Percentiles rank a stretch among this genome's conserved stretches.
Evolutionary conservation across 345 rosid genomes (phyloP).

Genomic region (Triadica sebifera): DNA sequence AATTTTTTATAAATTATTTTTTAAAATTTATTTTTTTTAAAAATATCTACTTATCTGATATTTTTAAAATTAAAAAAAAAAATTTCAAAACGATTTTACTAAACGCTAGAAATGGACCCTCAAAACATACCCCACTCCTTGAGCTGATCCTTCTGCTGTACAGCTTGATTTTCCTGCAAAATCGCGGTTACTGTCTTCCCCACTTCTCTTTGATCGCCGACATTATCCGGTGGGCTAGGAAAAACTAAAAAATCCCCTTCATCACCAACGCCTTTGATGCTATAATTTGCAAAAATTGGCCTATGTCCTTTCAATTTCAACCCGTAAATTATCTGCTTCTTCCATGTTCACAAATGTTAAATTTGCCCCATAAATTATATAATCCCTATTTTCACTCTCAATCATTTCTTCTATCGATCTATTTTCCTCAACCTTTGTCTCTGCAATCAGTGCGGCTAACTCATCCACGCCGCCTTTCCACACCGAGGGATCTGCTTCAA

Average conservation of each 20-base stretch:
- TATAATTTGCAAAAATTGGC: slow-evolving; percentile 46
- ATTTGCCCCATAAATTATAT: slow-evolving; percentile 51
- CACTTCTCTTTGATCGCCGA: too few relatives aligned
- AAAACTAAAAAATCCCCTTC: slow-evolving; percentile 56
- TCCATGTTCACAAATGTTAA: slow-evolving; percentile 66
- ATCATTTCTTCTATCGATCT: slow-evolving; percentile 28
- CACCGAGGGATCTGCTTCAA: slow-evolving; percentile 34
- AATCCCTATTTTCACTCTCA: slow-evolving; percentile 35
- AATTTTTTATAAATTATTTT: too few relatives aligned
- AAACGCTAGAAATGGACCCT: slow-evolving; percentile 37
- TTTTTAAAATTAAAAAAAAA: too few relatives aligned
- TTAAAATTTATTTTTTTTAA: too few relatives aligned
- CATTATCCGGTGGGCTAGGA: slow-evolving; percentile 24
- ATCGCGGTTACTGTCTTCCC: slow-evolving; percentile 39
- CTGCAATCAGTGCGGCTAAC: slow-evolving; percentile 39
- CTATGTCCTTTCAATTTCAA: slow-evolving; percentile 47
- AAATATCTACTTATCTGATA: too few relatives aligned
- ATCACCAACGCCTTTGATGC: slow-evolving; percentile 54
- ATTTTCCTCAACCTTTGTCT: slow-evolving; percentile 23
- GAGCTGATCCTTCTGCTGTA: slow-evolving; percentile 37
- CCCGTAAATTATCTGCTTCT: slow-evolving; percentile 40
- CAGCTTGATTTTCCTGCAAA: slow-evolving; percentile 42
- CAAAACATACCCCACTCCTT: slow-evolving; percentile 19
- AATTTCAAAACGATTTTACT: too few relatives aligned
- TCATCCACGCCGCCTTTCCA: slow-evolving; percentile 30